phyloP scores from a whole-genome alignment of 495 filamentous ascomycete species.

The Aspergillus olivimuriae region DNA sequence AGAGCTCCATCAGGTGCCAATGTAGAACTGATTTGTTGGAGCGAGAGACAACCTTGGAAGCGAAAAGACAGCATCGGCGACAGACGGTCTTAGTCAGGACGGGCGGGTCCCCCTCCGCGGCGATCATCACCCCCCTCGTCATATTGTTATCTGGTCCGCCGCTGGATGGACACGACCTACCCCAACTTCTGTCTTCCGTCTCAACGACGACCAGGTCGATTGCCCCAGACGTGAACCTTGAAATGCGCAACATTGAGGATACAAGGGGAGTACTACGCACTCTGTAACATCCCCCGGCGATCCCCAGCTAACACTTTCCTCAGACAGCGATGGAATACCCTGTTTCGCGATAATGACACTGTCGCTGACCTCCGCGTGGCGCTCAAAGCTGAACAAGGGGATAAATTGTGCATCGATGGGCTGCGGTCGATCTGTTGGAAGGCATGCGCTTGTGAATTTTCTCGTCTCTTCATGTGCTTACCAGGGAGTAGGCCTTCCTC shows the following conservation, averaged over 20 bases:
- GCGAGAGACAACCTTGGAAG: too few species aligned
- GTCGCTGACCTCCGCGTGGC: slow-evolving; percentile 60
- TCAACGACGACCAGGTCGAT: too few species aligned
- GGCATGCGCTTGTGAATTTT: slow-evolving; percentile 37
- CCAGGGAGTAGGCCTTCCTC: slow-evolving; percentile 59
- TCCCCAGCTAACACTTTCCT: slow-evolving; percentile 6
- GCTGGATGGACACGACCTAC: too few species aligned
- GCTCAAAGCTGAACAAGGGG: slow-evolving; percentile 49
- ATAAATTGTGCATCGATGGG: slow-evolving; percentile 60
- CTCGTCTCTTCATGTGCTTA: slow-evolving; percentile 10
- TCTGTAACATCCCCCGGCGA: background rate
- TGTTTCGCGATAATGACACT: slow-evolving; percentile 52
- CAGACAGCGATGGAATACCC: slow-evolving; percentile 60
- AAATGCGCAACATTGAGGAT: slow-evolving; percentile 61
- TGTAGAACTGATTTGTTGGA: too few species aligned
- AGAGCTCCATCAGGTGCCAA: too few species aligned
- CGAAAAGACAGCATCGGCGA: too few species aligned
- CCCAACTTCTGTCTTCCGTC: too few species aligned
- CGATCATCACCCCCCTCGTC: too few species aligned
- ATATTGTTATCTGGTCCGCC: too few species aligned
- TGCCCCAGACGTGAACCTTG: slow-evolving; percentile 19
- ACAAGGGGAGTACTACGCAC: slow-evolving; percentile 40
- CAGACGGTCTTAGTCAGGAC: too few species aligned
- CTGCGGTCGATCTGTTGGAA: slow-evolving; percentile 93
- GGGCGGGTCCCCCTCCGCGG: too few species aligned